A percentile compares a stretch with the other conserved stretches of the same genome.
Evolutionary conservation across 2,329 filamentous ascomycete genomes (phyloP).

Genomic region (Chaetothyriales sp.): DNA sequence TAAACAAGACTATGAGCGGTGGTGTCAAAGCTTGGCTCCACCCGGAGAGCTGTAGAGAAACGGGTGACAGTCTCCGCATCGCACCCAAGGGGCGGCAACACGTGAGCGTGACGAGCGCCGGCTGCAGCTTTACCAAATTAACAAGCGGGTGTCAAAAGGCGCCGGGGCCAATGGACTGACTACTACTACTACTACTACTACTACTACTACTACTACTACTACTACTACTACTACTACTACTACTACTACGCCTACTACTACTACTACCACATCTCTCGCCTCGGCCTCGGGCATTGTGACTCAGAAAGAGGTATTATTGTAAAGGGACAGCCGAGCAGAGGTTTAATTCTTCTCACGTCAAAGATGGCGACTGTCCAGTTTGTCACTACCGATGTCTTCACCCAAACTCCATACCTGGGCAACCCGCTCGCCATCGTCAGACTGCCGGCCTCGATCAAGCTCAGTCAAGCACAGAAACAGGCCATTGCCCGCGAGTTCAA

Average conservation of each 20-base stretch:
- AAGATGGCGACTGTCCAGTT: conserved; percentile 10
- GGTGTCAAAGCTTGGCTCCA: neutral
- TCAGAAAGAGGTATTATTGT: too few species aligned
- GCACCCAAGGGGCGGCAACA: neutral
- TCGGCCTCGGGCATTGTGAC: too few species aligned
- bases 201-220: too few species aligned
- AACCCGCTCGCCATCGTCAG: conserved; percentile 46
- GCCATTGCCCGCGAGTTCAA: conserved; percentile 44
- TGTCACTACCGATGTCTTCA: conserved; percentile 32
- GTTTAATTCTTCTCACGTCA: too few species aligned
- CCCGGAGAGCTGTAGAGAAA: too few species aligned
- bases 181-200: too few species aligned
- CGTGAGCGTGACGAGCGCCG: too few species aligned
- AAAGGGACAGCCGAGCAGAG: too few species aligned
- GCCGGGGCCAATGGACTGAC: conserved; percentile 1
- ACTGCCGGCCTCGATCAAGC: conserved; percentile 24
- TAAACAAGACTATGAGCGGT: neutral
- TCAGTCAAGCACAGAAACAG: conserved; percentile 39
- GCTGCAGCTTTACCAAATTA: too few species aligned
- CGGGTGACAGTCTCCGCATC: neutral
- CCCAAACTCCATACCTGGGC: conserved; percentile 29
- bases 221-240: too few species aligned
- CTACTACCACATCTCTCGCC: neutral
- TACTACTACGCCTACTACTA: too few species aligned
- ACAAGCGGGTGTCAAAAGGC: too few species aligned